Conservation (phyloP, 148 eudicot genomes). For the Nyssa sinensis region DNA sequence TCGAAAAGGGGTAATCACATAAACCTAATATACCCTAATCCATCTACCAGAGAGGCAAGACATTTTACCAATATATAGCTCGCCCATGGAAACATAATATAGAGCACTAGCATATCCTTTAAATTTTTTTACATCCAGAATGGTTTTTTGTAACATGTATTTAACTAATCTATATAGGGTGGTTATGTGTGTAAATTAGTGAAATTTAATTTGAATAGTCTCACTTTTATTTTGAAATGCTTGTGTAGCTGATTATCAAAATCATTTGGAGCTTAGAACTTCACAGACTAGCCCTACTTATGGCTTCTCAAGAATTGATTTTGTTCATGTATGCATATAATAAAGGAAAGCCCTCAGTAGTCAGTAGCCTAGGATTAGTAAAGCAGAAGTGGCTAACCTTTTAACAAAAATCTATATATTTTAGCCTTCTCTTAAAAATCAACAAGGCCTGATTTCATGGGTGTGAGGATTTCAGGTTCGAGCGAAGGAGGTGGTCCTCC, state of each 20-base stretch:
- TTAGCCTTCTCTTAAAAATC: neutral
- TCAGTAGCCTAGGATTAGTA: neutral
- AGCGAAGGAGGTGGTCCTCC: constrained; percentile 60
- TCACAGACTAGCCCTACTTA: neutral
- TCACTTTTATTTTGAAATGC: neutral
- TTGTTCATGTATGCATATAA: neutral
- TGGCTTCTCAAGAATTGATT: neutral
- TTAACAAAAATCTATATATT: neutral
- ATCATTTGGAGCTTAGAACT: constrained; percentile 3
- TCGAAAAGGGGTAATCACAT: constrained; percentile 71
- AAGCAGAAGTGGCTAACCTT: neutral
- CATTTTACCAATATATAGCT: neutral
- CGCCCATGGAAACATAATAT: too few species aligned
- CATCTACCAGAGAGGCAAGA: neutral
- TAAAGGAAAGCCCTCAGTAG: neutral
- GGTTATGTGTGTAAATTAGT: too few species aligned
- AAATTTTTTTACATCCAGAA: too few species aligned
- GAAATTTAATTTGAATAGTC: too few species aligned
- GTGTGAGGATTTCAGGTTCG: constrained; percentile 38
- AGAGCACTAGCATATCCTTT: too few species aligned
- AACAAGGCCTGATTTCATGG: neutral
- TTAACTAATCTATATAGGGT: too few species aligned
- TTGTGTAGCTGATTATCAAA: neutral
- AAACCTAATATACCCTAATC: neutral
- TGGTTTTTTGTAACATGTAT: too few species aligned